phyloP scores from a whole-genome alignment of 441 rosid genomes.

The Erodium trifolium region DNA sequence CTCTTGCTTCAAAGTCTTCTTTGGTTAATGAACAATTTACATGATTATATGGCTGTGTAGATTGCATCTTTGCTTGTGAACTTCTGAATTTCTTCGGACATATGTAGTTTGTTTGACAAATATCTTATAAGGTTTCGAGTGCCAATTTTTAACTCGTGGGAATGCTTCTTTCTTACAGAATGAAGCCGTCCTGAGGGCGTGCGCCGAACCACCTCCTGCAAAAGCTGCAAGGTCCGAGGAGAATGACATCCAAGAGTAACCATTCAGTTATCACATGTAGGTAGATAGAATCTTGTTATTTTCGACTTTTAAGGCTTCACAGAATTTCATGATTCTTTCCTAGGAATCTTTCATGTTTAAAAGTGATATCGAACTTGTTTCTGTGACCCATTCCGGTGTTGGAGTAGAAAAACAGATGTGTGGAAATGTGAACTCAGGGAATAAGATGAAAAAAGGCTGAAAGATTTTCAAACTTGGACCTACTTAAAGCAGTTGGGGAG shows the following conservation, averaged over 20 bases:
- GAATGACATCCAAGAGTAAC: conserved; percentile 16
- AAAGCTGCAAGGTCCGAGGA: conserved; percentile 26
- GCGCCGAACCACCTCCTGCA: conserved; percentile 47
- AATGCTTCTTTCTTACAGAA: conserved; percentile 41
- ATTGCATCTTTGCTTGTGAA: background rate
- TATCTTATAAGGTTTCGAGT: too few relatives aligned
- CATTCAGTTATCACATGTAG: background rate
- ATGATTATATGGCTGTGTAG: background rate
- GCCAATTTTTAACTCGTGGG: background rate
- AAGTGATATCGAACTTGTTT: conserved; percentile 27
- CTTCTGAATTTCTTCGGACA: background rate
- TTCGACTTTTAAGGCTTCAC: conserved; percentile 10
- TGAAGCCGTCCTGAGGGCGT: conserved; percentile 72
- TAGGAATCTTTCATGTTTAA: conserved; percentile 18
- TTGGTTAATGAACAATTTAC: background rate
- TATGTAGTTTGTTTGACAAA: background rate
- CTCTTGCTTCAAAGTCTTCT: background rate
- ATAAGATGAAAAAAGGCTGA: too few relatives aligned
- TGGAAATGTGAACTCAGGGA: conserved; percentile 6
- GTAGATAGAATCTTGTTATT: background rate
- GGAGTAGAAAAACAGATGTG: background rate
- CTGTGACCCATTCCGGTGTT: conserved; percentile 20
- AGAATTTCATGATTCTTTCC: conserved; percentile 19
- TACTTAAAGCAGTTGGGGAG: background rate
- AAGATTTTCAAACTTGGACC: too few relatives aligned